These are phyloP conservation scores for Bolboschoenus planiculmis DNA, from an alignment of 176 grass and related monocot species.

Conservation along the genomic window DNA sequence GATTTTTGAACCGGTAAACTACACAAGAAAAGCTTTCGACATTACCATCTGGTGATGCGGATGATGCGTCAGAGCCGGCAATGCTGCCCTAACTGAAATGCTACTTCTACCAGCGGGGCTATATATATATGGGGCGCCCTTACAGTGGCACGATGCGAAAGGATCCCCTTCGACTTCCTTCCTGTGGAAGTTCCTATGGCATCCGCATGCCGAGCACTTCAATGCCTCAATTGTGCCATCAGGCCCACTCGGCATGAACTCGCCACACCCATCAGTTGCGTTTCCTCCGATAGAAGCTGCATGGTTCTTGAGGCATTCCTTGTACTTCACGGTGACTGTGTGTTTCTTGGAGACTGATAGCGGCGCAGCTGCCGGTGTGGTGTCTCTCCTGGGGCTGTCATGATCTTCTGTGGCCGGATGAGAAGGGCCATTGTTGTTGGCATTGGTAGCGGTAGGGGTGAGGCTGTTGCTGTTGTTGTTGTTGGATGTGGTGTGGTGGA, in stretches of 20 bases:
- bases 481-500: slow-evolving; percentile 47
- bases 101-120: slow-evolving; percentile 22
- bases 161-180: slow-evolving; percentile 48
- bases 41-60: slow-evolving; percentile 23
- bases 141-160: slow-evolving; percentile 22
- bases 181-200: slow-evolving; percentile 88
- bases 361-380: neutral
- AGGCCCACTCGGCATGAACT: slow-evolving; percentile 77
- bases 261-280: slow-evolving; percentile 77
- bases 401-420: slow-evolving; percentile 5
- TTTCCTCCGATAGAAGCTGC: slow-evolving; percentile 80
- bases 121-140: slow-evolving; percentile 20
- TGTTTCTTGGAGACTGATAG: neutral
- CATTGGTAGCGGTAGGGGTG: slow-evolving; percentile 24
- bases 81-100: slow-evolving; percentile 12
- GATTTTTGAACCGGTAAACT: neutral
- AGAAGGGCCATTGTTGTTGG: slow-evolving; percentile 1
- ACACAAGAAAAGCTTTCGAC: neutral
- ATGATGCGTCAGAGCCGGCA: slow-evolving; percentile 22
- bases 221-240: slow-evolving; percentile 58
- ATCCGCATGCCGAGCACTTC: slow-evolving; percentile 76
- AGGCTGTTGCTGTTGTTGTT: slow-evolving; percentile 20
- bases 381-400: slow-evolving; percentile 29
- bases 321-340: slow-evolving; percentile 41
- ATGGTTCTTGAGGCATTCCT: slow-evolving; percentile 96